A percentile compares a stretch with the other conserved stretches of the same genome.
Evolutionary conservation across 1,139 yeast species (phyloP).

Genomic region (Blastobotrys petasosporus): DNA sequence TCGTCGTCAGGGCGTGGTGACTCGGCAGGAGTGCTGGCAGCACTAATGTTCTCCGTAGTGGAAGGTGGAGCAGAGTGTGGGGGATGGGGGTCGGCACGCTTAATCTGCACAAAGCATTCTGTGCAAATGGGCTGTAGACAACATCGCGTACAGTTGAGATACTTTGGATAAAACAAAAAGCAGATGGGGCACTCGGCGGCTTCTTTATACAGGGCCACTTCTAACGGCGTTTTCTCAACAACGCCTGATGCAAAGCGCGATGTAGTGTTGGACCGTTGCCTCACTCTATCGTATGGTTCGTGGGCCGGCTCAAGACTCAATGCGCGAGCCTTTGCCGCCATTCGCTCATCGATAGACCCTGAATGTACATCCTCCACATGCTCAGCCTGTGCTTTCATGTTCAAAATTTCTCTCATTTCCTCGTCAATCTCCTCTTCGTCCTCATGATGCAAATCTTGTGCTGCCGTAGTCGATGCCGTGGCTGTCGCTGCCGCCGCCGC

Average conservation of each 20-base stretch:
- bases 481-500: no score
- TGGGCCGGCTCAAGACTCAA: no score
- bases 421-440: conserved; percentile 6
- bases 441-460: neutral
- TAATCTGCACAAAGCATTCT: conserved; percentile 95
- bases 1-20: conserved; percentile 10
- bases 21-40: conserved; percentile 12
- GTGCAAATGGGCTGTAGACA: conserved; percentile 92
- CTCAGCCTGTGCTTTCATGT: conserved; percentile 15
- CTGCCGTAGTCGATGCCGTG: no score
- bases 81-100: conserved; percentile 89
- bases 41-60: conserved; percentile 18
- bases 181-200: conserved; percentile 92
- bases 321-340: no score
- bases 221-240: conserved; percentile 20
- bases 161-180: conserved; percentile 75
- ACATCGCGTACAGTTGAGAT: conserved; percentile 78
- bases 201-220: conserved; percentile 51
- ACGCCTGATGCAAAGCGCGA: conserved; percentile 14
- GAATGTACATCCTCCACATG: conserved; percentile 13
- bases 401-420: conserved; percentile 6
- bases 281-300: neutral
- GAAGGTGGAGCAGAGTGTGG: conserved; percentile 92
- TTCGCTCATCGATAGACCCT: no score
- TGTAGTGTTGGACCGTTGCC: conserved; percentile 16